A percentile compares a stretch with the other conserved stretches of the same genome.
Conservation (phyloP, 2,329 filamentous ascomycete genomes). For the Hirsutella minnesotensis region DNA sequence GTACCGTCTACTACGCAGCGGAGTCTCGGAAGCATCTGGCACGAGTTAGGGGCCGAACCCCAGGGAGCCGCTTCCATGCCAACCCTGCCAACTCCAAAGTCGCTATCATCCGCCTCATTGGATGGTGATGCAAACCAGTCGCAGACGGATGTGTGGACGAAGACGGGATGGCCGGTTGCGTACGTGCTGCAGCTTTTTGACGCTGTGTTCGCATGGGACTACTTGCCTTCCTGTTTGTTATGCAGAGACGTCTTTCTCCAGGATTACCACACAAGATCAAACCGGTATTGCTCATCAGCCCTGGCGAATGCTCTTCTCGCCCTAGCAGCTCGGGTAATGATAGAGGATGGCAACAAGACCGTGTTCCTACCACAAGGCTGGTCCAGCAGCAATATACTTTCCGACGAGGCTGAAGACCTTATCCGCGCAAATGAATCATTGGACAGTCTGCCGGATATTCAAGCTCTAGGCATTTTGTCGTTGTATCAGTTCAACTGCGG, state of each 20-base stretch:
- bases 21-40: too few species aligned
- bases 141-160: background rate
- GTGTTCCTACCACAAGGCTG: background rate
- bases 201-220: slow-evolving; percentile 3
- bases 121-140: too few species aligned
- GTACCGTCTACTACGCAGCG: too few species aligned
- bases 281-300: slow-evolving; percentile 4
- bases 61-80: too few species aligned
- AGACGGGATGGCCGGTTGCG: slow-evolving; percentile 2
- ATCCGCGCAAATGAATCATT: background rate
- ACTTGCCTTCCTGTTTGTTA: slow-evolving; percentile 2
- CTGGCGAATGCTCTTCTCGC: slow-evolving; percentile 6
- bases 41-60: too few species aligned
- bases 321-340: slow-evolving; percentile 1
- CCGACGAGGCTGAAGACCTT: background rate
- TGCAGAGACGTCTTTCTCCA: background rate
- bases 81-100: background rate
- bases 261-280: background rate
- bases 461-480: slow-evolving; percentile 5
- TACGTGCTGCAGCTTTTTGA: slow-evolving; percentile 3
- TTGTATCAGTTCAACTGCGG: slow-evolving; percentile 5
- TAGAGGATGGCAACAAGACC: background rate
- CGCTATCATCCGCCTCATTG: too few species aligned
- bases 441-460: slow-evolving; percentile 3
- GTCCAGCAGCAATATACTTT: slow-evolving; percentile 2